A percentile compares a stretch with the other conserved stretches of the same genome.
These are phyloP conservation scores for Penicillium sp. DNA, from an alignment of 2,329 filamentous ascomycete species.

Conservation along the genomic window DNA sequence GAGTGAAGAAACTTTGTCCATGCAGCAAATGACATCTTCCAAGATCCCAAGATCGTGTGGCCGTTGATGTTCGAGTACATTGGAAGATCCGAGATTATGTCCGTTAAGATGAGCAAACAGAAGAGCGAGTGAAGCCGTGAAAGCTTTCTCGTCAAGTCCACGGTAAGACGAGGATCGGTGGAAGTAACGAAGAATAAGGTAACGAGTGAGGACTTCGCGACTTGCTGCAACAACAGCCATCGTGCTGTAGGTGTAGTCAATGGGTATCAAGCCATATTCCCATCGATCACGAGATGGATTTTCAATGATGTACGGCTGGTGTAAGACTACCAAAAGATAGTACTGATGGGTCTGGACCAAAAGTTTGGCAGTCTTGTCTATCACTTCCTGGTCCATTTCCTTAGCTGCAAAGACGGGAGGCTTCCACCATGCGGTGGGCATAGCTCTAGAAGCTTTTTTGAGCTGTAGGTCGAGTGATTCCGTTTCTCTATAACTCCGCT, in stretches of 20 bases:
- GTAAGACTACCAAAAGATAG: conserved; percentile 22
- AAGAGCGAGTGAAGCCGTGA: conserved; percentile 13
- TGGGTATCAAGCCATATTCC: neutral
- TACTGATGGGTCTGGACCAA: conserved; percentile 25
- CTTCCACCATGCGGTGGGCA: conserved; percentile 19
- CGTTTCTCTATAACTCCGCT: conserved; percentile 13
- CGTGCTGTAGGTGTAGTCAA: conserved; percentile 18
- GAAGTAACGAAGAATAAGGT: conserved; percentile 14
- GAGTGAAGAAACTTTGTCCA: conserved; percentile 5
- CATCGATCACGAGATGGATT: neutral
- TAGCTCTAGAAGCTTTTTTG: conserved; percentile 16
- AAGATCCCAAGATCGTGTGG: conserved; percentile 6
- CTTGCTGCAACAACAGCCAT: conserved; percentile 17
- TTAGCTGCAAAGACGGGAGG: neutral
- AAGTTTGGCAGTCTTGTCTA: conserved; percentile 16
- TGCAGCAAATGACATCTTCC: conserved; percentile 6
- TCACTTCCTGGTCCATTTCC: conserved; percentile 4
- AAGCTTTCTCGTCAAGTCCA: conserved; percentile 23
- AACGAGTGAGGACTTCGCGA: conserved; percentile 22
- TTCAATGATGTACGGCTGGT: conserved; percentile 23
- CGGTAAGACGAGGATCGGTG: conserved; percentile 20
- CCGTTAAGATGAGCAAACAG: conserved; percentile 22
- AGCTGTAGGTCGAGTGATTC: conserved; percentile 20
- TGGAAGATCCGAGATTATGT: conserved; percentile 6
- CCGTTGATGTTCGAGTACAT: conserved; percentile 14